Conservation (phyloP, 106 monocot genomes). For the Hemerocallis citrina region DNA sequence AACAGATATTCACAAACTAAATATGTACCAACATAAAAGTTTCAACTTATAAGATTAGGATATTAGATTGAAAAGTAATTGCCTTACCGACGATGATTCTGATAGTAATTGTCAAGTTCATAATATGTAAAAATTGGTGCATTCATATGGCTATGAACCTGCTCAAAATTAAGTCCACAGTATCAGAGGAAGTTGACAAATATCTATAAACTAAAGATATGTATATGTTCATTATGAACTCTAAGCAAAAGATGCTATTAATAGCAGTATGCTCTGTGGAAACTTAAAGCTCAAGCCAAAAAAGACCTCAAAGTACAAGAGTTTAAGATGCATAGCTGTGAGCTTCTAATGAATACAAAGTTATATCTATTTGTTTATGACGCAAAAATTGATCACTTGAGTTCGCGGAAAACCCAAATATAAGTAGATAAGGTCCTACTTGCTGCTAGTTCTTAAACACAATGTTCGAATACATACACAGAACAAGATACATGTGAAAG, state of each 20-base stretch:
- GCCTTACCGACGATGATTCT: conserved; percentile 84
- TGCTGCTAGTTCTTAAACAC: neutral
- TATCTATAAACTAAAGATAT: neutral
- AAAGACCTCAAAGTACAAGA: neutral
- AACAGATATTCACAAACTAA: neutral
- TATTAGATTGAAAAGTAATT: conserved; percentile 2
- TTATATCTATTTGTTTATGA: neutral
- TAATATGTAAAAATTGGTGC: conserved; percentile 87
- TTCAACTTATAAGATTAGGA: neutral
- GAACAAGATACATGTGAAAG: neutral
- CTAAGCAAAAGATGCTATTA: neutral
- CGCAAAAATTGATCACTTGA: neutral
- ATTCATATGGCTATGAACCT: conserved; percentile 75
- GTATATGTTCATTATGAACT: conserved; percentile 1
- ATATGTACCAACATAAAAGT: neutral
- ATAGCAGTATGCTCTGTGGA: neutral
- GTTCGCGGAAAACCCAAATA: neutral
- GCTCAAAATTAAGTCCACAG: conserved; percentile 11
- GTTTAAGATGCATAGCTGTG: neutral
- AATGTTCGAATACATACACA: neutral
- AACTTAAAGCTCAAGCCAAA: neutral
- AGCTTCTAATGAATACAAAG: neutral
- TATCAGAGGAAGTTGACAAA: neutral
- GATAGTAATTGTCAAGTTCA: conserved; percentile 93
- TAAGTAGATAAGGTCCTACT: neutral